Percentiles rank a stretch among this genome's conserved stretches.
phyloP scores from a whole-genome alignment of 352 stramenopile species.

The Phytophthora aleatoria region DNA sequence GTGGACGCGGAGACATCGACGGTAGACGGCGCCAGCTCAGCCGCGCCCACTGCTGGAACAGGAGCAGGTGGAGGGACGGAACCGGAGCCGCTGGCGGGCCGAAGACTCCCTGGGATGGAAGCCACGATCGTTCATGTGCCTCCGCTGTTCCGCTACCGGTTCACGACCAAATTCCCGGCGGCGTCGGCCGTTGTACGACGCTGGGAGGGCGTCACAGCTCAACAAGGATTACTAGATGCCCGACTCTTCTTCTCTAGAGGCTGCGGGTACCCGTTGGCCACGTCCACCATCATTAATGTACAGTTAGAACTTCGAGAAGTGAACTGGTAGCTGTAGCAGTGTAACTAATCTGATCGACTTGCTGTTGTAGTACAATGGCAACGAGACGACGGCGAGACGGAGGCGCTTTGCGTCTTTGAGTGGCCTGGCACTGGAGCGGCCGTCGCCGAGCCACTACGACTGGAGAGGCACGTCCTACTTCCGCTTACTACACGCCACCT shows the following conservation, averaged over 20 bases:
- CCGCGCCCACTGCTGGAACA: background rate
- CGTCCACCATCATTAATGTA: constrained; percentile 83
- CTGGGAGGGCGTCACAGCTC: constrained; percentile 68
- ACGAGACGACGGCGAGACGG: constrained; percentile 54
- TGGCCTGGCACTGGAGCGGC: constrained; percentile 44
- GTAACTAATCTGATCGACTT: background rate
- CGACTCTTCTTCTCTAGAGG: constrained; percentile 84
- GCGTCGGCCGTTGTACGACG: constrained; percentile 78
- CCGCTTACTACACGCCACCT: constrained; percentile 80
- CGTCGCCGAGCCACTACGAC: constrained; percentile 64
- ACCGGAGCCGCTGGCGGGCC: constrained; percentile 61
- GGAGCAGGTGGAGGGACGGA: constrained; percentile 17
- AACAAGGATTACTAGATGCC: constrained; percentile 72
- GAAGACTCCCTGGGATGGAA: constrained; percentile 69
- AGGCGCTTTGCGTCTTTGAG: constrained; percentile 63
- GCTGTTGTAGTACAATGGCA: constrained; percentile 77
- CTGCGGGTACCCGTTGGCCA: constrained; percentile 84
- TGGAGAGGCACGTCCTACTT: constrained; percentile 90
- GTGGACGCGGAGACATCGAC: constrained; percentile 6
- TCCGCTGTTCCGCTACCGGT: constrained; percentile 71
- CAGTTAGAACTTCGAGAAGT: background rate
- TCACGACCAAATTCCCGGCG: constrained; percentile 79
- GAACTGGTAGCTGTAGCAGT: background rate
- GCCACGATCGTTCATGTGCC: constrained; percentile 71
- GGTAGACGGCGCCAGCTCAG: constrained; percentile 3